Base-by-base conservation (phyloP, 139 green algal species). In the Micractinium conductrix region DNA sequence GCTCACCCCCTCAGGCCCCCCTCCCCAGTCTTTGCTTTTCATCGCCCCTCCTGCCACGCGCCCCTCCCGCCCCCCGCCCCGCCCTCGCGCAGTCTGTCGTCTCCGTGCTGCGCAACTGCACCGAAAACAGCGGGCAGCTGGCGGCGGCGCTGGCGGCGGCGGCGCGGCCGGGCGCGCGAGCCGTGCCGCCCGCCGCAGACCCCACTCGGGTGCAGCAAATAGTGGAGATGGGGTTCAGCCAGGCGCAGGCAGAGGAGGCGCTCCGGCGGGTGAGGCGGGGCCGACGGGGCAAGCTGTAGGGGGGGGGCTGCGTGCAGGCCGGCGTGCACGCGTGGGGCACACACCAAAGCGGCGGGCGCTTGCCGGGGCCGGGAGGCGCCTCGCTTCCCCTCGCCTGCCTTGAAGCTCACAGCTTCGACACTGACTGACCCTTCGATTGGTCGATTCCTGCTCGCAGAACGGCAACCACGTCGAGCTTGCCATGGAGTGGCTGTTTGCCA, bases 401-500 rank as follows among this genome's bases (percentile, higher is more conserved):
- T n/a, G n/a, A n/a, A n/a, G n/a, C n/a, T n/a, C n/a, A n/a, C n/a
- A n/a, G n/a, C n/a, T n/a, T n/a, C n/a, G n/a, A n/a, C n/a, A n/a
- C n/a, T n/a, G n/a, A n/a, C n/a, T n/a, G n/a, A n/a, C n/a, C n/a
- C n/a, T n/a, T n/a, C n/a, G n/a, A n/a, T n/a, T n/a, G n/a, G n/a
- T n/a, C n/a, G n/a, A n/a, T n/a, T 63, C 58, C 24, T 28, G 30
- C 48, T 24, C 45, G 50, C 86, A 90, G 84, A 87, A 97, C 42
- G 93, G 93, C 4, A 87, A 88, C 62, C 95, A 94, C 89, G 91
- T 98, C 44, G 96, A 98, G 89, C 83, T 97, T 53, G 96, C 96
- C 12, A 95, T 98, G 86, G 96, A 99, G 88, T 99, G 95, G 95
- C 89, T 99, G 38, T 87, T 98, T n/a, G 92, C 72, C 50, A 93